Percentiles rank a stretch among this genome's conserved stretches.
These are phyloP conservation scores for Colletotrichum sp. DNA, from an alignment of 2,329 filamentous ascomycete genomes.

Conservation along the genomic window DNA sequence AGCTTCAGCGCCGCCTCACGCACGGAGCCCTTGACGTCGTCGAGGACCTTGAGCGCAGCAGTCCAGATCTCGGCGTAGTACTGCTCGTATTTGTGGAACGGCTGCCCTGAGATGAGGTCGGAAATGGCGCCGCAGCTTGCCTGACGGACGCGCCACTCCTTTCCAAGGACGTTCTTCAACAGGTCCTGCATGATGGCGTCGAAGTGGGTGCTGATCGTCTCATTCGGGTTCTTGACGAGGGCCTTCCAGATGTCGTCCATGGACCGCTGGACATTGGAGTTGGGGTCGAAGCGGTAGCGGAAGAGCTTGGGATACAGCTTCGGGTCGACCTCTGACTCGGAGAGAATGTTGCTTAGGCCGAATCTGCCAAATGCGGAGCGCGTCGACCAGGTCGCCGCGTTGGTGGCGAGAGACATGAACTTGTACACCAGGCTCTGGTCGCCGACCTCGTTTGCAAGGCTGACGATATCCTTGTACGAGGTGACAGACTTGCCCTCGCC, in stretches of 20 bases:
- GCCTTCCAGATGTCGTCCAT: constrained; percentile 99
- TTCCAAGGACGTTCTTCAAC: constrained; percentile 82
- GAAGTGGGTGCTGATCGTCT: constrained; percentile 81
- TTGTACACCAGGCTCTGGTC: constrained; percentile 97
- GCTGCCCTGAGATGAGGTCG: constrained; percentile 83
- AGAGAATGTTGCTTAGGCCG: constrained; percentile 89
- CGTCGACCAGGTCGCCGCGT: constrained; percentile 97
- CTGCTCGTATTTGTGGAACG: constrained; percentile 77
- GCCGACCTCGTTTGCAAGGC: constrained; percentile 91
- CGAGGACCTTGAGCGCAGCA: constrained; percentile 86
- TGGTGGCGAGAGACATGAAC: constrained; percentile 96
- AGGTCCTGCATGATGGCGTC: constrained; percentile 89
- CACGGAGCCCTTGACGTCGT: constrained; percentile 95
- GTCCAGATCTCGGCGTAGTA: constrained; percentile 88
- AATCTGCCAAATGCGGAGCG: constrained; percentile 94
- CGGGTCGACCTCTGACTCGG: constrained; percentile 85
- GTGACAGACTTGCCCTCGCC: constrained; percentile 89
- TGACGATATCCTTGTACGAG: constrained; percentile 98
- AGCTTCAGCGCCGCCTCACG: constrained; percentile 80
- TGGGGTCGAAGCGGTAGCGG: constrained; percentile 94
- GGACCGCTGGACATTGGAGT: constrained; percentile 87
- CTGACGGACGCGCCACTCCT: constrained; percentile 92
- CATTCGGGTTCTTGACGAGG: constrained; percentile 85
- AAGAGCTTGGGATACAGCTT: constrained; percentile 96
- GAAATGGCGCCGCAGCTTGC: constrained; percentile 90